Evolutionary conservation across 192 early-diverging fungal species (phyloP), one percentile per base, ranked within the genome.

Genomic region (Coemansia sp.): DNA sequence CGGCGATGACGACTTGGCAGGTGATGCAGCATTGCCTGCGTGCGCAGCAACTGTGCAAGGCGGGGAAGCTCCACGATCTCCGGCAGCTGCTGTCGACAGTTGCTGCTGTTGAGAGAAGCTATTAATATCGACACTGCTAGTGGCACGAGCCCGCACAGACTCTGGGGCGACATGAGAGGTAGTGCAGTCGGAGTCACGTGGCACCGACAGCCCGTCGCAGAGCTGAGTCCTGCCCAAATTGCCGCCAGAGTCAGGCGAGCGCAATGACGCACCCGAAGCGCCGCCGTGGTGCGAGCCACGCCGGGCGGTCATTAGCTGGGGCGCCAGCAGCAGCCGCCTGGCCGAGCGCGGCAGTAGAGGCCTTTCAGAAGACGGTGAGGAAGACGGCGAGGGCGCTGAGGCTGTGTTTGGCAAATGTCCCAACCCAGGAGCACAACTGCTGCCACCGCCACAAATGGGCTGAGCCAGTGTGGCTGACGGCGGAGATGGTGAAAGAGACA

Each of bases 151-250:
- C 50, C 50, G 50, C 50, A 29, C 22, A 29, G 50, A 53, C 50
- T 53, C 50, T 53, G 49, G 49, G 49, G 43, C 43, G 43, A 4
- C 43, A 44, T n/a, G 43, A n/a, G 49, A 24, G 22, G 49, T 24
- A 24, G 50, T 27, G 24, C 50, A 29, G n/a, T 29, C 50, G 22
- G 50, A 27, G 15, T 53, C 50, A 53, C 50, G 50, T 53, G 50
- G 50, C 50, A 29, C 34, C 59, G 47, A 9, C 43, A 30, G 67
- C 32, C 50, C 50, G 24, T 53, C 50, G 9, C 22, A 12, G 49
- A 10, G 4, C 27, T 68, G 66, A 18, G 66, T 32, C 55, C 20
- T 68, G 66, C 67, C 35, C 67, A 68, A 49, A 68, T 68, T 68
- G 67, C 47, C 47, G 47, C 50, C 24, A 12, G 50, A 24, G 50